Evolutionary conservation across 2,329 filamentous ascomycete genomes (phyloP).

Genomic region (Nemania sp.): DNA sequence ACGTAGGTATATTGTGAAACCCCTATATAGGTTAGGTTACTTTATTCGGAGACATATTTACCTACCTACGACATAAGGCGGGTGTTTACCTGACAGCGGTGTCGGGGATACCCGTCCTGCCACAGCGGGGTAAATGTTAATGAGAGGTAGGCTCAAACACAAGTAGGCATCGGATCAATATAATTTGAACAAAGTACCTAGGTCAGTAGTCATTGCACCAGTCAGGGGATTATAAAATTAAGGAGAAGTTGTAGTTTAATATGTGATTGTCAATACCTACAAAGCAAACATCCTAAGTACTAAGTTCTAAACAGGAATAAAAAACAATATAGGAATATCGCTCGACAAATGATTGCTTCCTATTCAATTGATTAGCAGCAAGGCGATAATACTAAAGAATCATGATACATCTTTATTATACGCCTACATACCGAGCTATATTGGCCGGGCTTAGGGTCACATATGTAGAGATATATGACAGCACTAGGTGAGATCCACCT

Average conservation of each 20-base stretch:
- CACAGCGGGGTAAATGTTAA: slow-evolving; percentile 7
- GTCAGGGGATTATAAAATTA: neutral
- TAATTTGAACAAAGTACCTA: too few species aligned
- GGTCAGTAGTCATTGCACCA: neutral
- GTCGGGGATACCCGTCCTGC: slow-evolving; percentile 4
- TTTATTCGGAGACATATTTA: too few species aligned
- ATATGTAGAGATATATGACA: too few species aligned
- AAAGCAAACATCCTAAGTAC: too few species aligned
- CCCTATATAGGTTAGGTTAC: neutral
- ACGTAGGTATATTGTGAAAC: slow-evolving; percentile 5
- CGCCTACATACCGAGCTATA: too few species aligned
- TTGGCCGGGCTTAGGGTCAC: too few species aligned
- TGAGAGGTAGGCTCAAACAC: neutral
- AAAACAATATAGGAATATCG: neutral
- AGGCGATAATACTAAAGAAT: too few species aligned
- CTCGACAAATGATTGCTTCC: neutral
- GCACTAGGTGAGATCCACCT: neutral
- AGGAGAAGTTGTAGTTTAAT: neutral
- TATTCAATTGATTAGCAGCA: neutral
- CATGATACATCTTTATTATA: too few species aligned
- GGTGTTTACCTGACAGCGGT: slow-evolving; percentile 1
- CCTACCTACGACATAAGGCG: neutral
- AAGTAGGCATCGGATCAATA: too few species aligned
- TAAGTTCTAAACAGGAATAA: neutral
- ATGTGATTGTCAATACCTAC: too few species aligned